Conservation (phyloP, 192 early-diverging fungal genomes). For the Spizellomyces punctatus region DNA sequence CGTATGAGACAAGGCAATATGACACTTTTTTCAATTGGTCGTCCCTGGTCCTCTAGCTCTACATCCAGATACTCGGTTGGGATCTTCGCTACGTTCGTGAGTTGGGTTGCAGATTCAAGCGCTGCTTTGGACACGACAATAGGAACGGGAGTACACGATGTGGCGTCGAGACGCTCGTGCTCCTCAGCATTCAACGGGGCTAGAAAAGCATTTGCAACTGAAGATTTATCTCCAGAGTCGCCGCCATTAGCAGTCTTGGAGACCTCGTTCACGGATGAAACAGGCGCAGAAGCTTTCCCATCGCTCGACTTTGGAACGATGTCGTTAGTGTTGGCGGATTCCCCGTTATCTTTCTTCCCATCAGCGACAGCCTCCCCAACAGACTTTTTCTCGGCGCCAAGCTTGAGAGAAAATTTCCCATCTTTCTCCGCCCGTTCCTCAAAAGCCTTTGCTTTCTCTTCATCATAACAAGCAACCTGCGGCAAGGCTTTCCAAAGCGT, state of each 20-base stretch:
- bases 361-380: background rate
- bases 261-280: background rate
- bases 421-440: constrained; percentile 14
- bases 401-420: constrained; percentile 16
- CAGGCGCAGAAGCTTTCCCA: background rate
- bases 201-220: constrained; percentile 15
- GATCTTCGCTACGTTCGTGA: constrained; percentile 63
- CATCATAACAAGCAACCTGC: constrained; percentile 49
- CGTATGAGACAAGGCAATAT: background rate
- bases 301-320: background rate
- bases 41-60: background rate
- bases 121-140: constrained; percentile 30
- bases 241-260: background rate
- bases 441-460: constrained; percentile 30
- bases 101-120: constrained; percentile 44
- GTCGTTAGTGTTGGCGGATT: background rate
- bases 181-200: background rate
- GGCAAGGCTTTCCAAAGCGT: constrained; percentile 76
- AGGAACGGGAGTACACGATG: background rate
- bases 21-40: background rate
- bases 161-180: background rate
- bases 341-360: constrained; percentile 1
- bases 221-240: constrained; percentile 13
- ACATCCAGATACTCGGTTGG: constrained; percentile 53
- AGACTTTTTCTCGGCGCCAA: constrained; percentile 1